Evolutionary conservation across 208 protist species (phyloP), one percentile per base, ranked within the genome.

Genomic region (Acanthamoeba culbertsoni): DNA sequence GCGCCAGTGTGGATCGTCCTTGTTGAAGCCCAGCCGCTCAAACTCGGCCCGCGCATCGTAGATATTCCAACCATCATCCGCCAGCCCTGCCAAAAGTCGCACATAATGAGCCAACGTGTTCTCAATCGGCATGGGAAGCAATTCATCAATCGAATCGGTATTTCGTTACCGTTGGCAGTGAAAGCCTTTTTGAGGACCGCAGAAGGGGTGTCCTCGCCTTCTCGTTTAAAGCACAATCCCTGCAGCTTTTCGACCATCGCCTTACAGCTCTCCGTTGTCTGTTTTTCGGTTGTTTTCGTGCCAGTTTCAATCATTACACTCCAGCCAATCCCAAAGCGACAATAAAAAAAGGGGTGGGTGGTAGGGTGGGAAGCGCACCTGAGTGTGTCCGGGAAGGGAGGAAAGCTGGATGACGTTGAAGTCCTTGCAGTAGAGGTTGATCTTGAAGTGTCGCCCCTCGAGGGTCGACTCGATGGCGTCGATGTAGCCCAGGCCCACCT

Each of bases 21-120:
- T 37, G 5, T 88, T 18, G 31, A 84, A 53, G 45, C 95, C 95
- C 48, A 94, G 57, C 33, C 95, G 71, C 16, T 79, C 55, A 55
- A 92, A 93, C 33, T 96, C 95, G 46, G 94, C 88, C 28, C 84
- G 31, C 23, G 95, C 75, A 31, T 96, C 95, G 53, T 95, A 96
- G 0, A 95, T 23, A 16, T 8, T 57, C 95, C 95, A 96, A 8
- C 95, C 95, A 73, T 93, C 73, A 31, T 84, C 73, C 62, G 20
- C 62, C 2, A 71, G 40, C 28, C 18, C 48, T n/a, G n/a, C n/a
- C n/a, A n/a, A n/a, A n/a, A n/a, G n/a, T n/a, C n/a, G n/a, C n/a
- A n/a, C n/a, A n/a, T n/a, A n/a, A n/a, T n/a, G n/a, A n/a, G n/a
- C n/a, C n/a, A n/a, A n/a, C n/a, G n/a, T n/a, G n/a, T n/a, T n/a